A percentile compares a stretch with the other conserved stretches of the same genome.
Conservation (phyloP, 768 basidiomycete species). For the Pleurotus giganteus region DNA sequence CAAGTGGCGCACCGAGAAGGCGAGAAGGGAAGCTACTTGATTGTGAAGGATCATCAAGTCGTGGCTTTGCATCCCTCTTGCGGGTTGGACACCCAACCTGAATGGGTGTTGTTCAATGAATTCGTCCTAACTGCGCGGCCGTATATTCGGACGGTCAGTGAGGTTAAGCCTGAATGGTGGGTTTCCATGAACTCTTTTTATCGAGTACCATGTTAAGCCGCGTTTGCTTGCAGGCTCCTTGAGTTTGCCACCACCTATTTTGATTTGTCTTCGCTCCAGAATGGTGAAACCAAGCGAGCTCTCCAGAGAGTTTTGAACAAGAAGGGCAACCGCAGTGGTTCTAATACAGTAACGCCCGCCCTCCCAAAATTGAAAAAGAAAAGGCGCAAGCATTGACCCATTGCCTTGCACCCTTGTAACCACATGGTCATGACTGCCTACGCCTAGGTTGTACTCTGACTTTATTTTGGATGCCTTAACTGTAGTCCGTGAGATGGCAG, state of each 20-base stretch:
- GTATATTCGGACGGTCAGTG: conserved; percentile 91
- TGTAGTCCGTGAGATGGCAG: too few species aligned
- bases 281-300: conserved; percentile 70
- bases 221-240: conserved; percentile 44
- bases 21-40: conserved; percentile 83
- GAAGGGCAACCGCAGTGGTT: conserved; percentile 39
- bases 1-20: conserved; percentile 95
- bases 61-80: conserved; percentile 85
- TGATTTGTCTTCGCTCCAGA: conserved; percentile 60
- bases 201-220: neutral
- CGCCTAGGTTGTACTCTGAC: too few species aligned
- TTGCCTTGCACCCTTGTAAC: too few species aligned
- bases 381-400: too few species aligned
- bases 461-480: too few species aligned
- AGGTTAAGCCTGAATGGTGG: conserved; percentile 84
- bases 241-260: conserved; percentile 68
- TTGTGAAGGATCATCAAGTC: conserved; percentile 91
- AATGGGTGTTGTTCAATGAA: conserved; percentile 93
- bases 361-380: too few species aligned
- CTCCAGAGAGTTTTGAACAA: conserved; percentile 56
- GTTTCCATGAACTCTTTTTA: conserved; percentile 17
- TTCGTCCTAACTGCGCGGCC: conserved; percentile 88
- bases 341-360: too few species aligned
- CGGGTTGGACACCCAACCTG: conserved; percentile 81
- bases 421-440: too few species aligned